Base-by-base conservation (phyloP, 2,329 filamentous ascomycete genomes). In the Aspergillus pseudoglaucus region DNA sequence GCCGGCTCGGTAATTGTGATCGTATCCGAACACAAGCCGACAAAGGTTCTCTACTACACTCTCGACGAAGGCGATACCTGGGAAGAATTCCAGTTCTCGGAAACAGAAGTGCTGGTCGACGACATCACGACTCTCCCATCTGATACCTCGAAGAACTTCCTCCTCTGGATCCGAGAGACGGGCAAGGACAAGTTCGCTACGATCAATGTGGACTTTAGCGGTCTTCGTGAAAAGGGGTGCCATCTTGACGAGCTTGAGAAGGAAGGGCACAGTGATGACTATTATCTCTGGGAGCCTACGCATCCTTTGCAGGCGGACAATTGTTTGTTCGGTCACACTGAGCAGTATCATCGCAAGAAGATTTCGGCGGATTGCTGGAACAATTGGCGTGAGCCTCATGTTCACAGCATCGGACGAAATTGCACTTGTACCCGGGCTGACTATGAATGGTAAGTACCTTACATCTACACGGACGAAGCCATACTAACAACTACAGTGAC, bases 1-100 rank as follows among this genome's bases (percentile, higher is more conserved):
- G 89, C 95, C 66, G 93, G 93, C 23, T 93, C 89, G 5, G 85
- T 97, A 59, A 82, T 97, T 52, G 88, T 95, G 38, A 84, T 98
- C 43, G 90, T 91, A 18, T 81, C 86, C 61, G 82, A 89, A 48
- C 76, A 79, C 12, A 78, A 78, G 45, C 76, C 81, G 45, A 89
- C 86, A 4, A 85, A 85, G 54, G 70, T 75, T 1, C 72, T 90
- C 45, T 82, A 81, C 49, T 96, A 93, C 70, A 85, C 88, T 14
- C 74, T 84, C 9, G 85, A 98, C 62, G 86, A 91, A 62, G 93
- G 94, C 52, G 72, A 80, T 39, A 86, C 75, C 1, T 98, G 93
- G 93, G 70, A 74, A 17, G 79, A 88, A 45, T 87, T 87, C 65
- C 62, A 81, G 50, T 97, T 98, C 65, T 74, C 78, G 1, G 77